phyloP scores from a whole-genome alignment of 768 basidiomycete species.

The Tulasnella sp. region DNA sequence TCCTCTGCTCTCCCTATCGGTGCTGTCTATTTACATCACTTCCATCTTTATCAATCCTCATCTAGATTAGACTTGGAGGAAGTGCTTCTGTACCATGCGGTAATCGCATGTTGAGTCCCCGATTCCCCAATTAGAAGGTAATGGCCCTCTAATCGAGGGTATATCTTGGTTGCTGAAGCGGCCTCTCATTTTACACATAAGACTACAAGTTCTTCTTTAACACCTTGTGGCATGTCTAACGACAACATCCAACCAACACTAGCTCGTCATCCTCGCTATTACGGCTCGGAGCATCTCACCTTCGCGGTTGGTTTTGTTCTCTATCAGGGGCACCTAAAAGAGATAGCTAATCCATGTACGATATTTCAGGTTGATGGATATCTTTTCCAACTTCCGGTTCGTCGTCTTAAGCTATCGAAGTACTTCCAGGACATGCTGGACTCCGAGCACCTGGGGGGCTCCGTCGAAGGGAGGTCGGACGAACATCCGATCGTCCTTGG shows the following conservation, averaged over 20 bases:
- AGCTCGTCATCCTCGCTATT: background rate
- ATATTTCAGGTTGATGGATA: background rate
- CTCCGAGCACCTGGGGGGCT: no score
- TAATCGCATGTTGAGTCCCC: no score
- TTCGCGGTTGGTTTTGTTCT: background rate
- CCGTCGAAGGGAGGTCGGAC: no score
- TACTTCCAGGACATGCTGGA: slow-evolving; percentile 19
- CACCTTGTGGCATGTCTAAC: background rate
- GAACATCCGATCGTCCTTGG: no score
- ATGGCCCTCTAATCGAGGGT: no score
- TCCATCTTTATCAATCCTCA: no score
- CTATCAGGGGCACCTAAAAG: background rate
- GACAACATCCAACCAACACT: background rate
- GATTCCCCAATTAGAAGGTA: no score
- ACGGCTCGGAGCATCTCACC: background rate
- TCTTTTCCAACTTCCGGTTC: background rate
- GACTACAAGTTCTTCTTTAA: background rate
- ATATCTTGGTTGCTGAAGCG: no score
- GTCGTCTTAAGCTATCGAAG: background rate
- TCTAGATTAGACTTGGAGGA: no score
- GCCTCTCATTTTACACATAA: background rate
- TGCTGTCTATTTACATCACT: no score
- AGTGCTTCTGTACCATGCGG: no score
- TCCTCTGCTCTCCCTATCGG: no score
- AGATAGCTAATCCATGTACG: background rate